These are phyloP conservation scores for Helotiales sp. DNA, from an alignment of 2,329 filamentous ascomycete genomes.

Conservation along the genomic window DNA sequence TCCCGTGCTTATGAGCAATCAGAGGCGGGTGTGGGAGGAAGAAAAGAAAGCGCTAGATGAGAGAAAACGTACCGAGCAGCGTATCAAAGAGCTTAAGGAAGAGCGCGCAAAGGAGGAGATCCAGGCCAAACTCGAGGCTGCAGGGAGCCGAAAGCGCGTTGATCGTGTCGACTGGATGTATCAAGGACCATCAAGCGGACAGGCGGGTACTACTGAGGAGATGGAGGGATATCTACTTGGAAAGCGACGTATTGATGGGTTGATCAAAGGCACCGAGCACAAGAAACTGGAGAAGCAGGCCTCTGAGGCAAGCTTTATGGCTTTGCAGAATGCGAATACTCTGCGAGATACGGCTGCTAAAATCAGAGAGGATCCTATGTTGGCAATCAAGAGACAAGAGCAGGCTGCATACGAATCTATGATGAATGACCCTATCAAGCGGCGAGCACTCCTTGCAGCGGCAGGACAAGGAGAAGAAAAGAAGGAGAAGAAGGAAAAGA, in stretches of 20 bases:
- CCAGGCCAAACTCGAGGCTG: constrained; percentile 83
- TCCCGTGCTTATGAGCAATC: constrained; percentile 86
- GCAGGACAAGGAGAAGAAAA: constrained; percentile 56
- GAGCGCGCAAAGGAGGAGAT: constrained; percentile 92
- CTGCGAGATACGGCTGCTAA: constrained; percentile 81
- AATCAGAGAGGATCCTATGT: constrained; percentile 84
- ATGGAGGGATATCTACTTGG: constrained; percentile 92
- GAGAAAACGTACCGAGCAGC: constrained; percentile 88
- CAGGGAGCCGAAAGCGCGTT: constrained; percentile 76
- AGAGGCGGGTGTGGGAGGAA: constrained; percentile 85
- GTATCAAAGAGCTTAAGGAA: constrained; percentile 90
- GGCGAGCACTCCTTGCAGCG: constrained; percentile 64
- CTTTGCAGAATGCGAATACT: constrained; percentile 68
- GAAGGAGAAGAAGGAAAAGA: constrained; percentile 46
- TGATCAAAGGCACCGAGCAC: constrained; percentile 78
- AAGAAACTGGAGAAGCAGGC: constrained; percentile 79
- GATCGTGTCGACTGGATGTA: constrained; percentile 99
- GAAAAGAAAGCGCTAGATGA: constrained; percentile 92
- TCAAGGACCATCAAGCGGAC: constrained; percentile 76
- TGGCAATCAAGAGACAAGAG: constrained; percentile 92
- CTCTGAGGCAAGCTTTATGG: constrained; percentile 58
- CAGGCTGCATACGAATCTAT: constrained; percentile 77
- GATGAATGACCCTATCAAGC: constrained; percentile 74
- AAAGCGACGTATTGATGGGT: constrained; percentile 85
- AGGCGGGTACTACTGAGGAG: constrained; percentile 78